Conservation (phyloP, 164 flowering plant species). For the Protea cynaroides region DNA sequence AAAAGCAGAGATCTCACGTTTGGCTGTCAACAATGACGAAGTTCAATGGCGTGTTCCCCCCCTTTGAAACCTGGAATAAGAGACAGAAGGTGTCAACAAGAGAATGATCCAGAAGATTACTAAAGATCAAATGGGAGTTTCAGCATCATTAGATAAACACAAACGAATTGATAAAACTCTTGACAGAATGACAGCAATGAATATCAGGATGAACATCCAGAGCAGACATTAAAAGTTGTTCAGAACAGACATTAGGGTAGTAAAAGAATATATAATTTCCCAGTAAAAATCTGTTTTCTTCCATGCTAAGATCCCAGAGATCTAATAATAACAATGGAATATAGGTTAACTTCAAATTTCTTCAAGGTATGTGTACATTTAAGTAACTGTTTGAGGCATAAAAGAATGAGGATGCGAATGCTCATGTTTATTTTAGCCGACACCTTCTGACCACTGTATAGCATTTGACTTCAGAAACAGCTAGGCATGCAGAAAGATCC, state of each 20-base stretch:
- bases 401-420: no score
- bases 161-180: neutral
- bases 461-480: no score
- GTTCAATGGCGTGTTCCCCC: constrained; percentile 80
- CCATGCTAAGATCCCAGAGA: neutral
- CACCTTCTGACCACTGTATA: no score
- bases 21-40: constrained; percentile 75
- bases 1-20: constrained; percentile 48
- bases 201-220: no score
- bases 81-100: constrained; percentile 8
- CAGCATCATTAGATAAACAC: neutral
- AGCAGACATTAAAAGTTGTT: no score
- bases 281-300: neutral
- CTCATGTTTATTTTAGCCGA: no score
- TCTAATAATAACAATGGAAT: neutral
- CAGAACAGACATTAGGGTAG: no score
- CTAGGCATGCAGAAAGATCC: no score
- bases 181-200: neutral
- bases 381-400: no score
- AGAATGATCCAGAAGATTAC: neutral
- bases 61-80: constrained; percentile 61
- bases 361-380: no score
- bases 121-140: constrained; percentile 1
- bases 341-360: no score
- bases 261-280: neutral